Evolutionary conservation across 192 early-diverging fungal species (phyloP).

Genomic region (Thamnidium elegans): DNA sequence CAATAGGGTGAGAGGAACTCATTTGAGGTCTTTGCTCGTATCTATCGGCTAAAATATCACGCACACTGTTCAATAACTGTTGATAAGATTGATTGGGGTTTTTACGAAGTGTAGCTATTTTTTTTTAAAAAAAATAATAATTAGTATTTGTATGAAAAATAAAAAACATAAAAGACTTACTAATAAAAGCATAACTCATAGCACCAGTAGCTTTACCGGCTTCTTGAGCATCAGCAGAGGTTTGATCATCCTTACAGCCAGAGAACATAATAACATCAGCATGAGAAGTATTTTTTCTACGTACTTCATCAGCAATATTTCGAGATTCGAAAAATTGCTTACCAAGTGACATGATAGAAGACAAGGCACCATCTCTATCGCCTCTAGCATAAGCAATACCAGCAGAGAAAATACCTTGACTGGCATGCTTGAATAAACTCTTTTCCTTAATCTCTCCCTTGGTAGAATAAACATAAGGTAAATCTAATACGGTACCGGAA

Average conservation of each 20-base stretch:
- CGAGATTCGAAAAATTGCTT: slow-evolving; percentile 42
- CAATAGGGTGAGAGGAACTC: slow-evolving; percentile 57
- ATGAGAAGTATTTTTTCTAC: slow-evolving; percentile 40
- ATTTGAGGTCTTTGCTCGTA: slow-evolving; percentile 85
- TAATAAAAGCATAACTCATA: slow-evolving; percentile 73
- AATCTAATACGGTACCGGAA: slow-evolving; percentile 77
- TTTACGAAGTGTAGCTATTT: slow-evolving; percentile 41
- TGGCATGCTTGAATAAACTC: slow-evolving; percentile 45
- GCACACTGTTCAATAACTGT: slow-evolving; percentile 65
- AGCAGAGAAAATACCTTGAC: slow-evolving; percentile 41
- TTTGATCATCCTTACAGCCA: slow-evolving; percentile 82
- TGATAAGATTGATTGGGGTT: slow-evolving; percentile 65
- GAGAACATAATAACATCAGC: slow-evolving; percentile 82
- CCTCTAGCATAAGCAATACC: slow-evolving; percentile 50
- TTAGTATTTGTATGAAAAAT: background rate
- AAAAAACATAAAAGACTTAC: slow-evolving; percentile 29
- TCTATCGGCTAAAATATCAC: slow-evolving; percentile 57
- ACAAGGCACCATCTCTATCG: slow-evolving; percentile 39
- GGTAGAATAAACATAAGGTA: slow-evolving; percentile 77
- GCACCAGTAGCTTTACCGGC: slow-evolving; percentile 64
- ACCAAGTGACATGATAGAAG: slow-evolving; percentile 44
- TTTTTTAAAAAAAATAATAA: background rate
- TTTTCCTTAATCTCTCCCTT: slow-evolving; percentile 54
- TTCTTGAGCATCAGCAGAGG: slow-evolving; percentile 74
- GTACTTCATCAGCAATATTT: slow-evolving; percentile 18